Conservation (phyloP, 768 basidiomycete species). For the Suillus clintonianus region DNA sequence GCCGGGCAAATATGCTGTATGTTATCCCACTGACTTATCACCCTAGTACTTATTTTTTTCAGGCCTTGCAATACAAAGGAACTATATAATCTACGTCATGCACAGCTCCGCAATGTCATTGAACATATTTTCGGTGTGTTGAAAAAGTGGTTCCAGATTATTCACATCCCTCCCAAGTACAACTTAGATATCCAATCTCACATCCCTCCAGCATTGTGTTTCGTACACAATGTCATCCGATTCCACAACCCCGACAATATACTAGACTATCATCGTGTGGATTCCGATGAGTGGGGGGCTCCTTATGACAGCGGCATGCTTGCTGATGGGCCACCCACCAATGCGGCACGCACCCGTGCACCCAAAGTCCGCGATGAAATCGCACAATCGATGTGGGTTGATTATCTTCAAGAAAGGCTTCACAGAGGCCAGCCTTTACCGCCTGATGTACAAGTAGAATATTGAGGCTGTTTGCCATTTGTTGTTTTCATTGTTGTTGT, state of each 20-base stretch:
- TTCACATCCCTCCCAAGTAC: conserved; percentile 11
- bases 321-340: background rate
- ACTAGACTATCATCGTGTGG: background rate
- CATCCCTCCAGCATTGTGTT: conserved; percentile 19
- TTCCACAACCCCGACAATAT: conserved; percentile 12
- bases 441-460: too few relatives aligned
- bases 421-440: background rate
- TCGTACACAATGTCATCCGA: conserved; percentile 26
- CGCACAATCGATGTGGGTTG: conserved; percentile 20
- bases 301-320: too few relatives aligned
- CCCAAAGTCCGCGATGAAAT: conserved; percentile 9
- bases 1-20: background rate
- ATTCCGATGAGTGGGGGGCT: too few relatives aligned
- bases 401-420: conserved; percentile 3
- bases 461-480: too few relatives aligned
- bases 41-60: background rate
- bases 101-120: conserved; percentile 18
- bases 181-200: conserved; percentile 22
- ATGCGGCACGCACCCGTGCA: background rate
- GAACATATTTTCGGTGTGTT: conserved; percentile 22
- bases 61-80: conserved; percentile 18
- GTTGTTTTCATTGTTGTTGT: too few relatives aligned
- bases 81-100: conserved; percentile 24
- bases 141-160: conserved; percentile 19
- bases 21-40: too few relatives aligned